Conservation (phyloP, 116 monocot species). For the Dioscorea cayenensis region DNA sequence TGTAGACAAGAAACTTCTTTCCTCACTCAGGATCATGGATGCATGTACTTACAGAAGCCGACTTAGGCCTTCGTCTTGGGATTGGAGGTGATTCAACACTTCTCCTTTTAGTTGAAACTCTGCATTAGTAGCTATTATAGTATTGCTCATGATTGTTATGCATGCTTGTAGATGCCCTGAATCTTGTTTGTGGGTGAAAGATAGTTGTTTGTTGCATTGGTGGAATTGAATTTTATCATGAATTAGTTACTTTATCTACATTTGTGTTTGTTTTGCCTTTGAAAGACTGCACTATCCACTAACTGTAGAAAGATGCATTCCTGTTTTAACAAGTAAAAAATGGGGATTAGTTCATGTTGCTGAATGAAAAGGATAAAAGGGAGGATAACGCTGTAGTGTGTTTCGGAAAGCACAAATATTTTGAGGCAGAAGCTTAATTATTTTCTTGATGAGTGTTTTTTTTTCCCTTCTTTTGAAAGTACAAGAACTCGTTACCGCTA, state of each 20-base stretch:
- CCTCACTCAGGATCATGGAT: slow-evolving; percentile 15
- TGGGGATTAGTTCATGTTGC: neutral
- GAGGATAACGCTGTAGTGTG: no score
- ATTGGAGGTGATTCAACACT: slow-evolving; percentile 18
- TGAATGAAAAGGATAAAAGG: neutral
- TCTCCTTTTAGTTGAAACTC: neutral
- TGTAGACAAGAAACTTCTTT: slow-evolving; percentile 14
- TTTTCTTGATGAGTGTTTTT: no score
- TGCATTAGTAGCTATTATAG: neutral
- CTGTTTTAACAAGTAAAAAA: neutral
- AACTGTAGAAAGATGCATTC: neutral
- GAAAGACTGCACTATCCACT: neutral
- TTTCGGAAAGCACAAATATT: no score
- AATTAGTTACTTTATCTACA: no score
- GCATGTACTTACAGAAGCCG: slow-evolving; percentile 19
- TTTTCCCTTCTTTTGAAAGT: no score
- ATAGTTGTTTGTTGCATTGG: no score
- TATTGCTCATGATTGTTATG: neutral
- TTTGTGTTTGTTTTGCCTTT: no score
- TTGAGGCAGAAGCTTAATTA: no score
- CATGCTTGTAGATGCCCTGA: neutral
- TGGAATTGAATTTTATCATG: no score
- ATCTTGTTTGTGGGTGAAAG: no score
- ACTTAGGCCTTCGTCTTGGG: slow-evolving; percentile 29
- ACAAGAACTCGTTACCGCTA: no score